These are phyloP conservation scores for Sarocladiaceae sp. DNA, from an alignment of 2,329 filamentous ascomycete species.

Conservation along the genomic window DNA sequence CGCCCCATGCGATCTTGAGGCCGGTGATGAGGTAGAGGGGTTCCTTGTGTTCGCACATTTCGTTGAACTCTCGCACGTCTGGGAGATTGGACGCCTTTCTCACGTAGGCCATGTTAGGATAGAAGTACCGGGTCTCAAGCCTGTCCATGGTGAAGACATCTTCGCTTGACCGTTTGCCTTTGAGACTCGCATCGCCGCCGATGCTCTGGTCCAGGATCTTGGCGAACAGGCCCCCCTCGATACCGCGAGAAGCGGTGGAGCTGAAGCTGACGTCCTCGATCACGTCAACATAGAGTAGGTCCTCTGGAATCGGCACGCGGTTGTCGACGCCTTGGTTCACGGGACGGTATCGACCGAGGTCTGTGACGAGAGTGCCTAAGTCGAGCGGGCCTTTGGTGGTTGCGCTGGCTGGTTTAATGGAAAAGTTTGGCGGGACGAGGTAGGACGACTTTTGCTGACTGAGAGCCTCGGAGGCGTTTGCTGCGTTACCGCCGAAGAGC, in stretches of 20 bases:
- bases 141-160: not conserved
- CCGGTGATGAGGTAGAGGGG: not conserved
- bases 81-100: not conserved
- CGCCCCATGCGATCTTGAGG: not conserved
- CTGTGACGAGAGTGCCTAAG: not conserved
- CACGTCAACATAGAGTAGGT: not conserved
- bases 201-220: not conserved
- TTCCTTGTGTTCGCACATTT: not conserved
- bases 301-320: not conserved
- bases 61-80: not conserved
- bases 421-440: not conserved
- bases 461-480: not conserved
- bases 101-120: not conserved
- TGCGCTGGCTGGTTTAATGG: not conserved
- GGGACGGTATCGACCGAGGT: slow-evolving; percentile 1
- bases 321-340: not conserved
- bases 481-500: not conserved
- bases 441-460: not conserved
- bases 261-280: not conserved
- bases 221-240: not conserved
- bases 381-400: not conserved
- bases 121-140: slow-evolving; percentile 1
- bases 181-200: not conserved
- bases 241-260: not conserved
- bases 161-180: not conserved